Evolutionary conservation across 2,329 filamentous ascomycete genomes (phyloP), one percentile per base, ranked within the genome.

Genomic region (Aspergillus novofumigatus): DNA sequence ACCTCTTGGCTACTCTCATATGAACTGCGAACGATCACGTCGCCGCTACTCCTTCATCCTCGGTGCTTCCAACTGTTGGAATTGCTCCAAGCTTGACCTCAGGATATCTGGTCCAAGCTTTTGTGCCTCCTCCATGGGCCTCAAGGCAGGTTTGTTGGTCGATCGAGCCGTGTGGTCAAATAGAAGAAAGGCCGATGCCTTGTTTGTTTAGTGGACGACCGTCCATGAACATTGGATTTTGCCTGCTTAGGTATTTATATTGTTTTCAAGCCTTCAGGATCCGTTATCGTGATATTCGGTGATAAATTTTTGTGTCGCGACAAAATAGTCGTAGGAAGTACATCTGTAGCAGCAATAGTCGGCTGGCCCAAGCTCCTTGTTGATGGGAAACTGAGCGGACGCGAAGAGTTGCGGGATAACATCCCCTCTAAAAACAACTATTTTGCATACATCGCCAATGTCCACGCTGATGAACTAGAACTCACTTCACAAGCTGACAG

Each of bases 361-460:
- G 57, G 62, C 62, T 74, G 70, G 72, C 69, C 72, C 70, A 73
- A 73, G 72, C 72, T 74, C 65, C 69, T 67, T 71, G 67, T 70
- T 71, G 68, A 69, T 64, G 50, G 55, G 51, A 56, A 65, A 67
- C 60, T 59, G 63, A 28, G 53, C 48, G 63, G 62, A 67, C 64
- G 63, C 65, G 66, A 64, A 61, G 14, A 17, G 55, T 57, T 44
- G 59, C 52, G 58, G 61, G 26, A 17, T 53, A 53, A 44, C 28
- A 42, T 53, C 50, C 29, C 26, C 60, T 54, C 53, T 54, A 57
- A 55, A 60, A 59, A 49, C 48, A 53, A 55, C 58, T 59, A 62
- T 7, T 25, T 25, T 17, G 32, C 11, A 17, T 23, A 3, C 21
- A 47, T 14, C 23, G 23, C 41, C 41, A 44, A 7, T 21, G 41